These are phyloP conservation scores for Chlamydomonas sphaeroides DNA, from an alignment of 139 green algal species.

Conservation along the genomic window DNA sequence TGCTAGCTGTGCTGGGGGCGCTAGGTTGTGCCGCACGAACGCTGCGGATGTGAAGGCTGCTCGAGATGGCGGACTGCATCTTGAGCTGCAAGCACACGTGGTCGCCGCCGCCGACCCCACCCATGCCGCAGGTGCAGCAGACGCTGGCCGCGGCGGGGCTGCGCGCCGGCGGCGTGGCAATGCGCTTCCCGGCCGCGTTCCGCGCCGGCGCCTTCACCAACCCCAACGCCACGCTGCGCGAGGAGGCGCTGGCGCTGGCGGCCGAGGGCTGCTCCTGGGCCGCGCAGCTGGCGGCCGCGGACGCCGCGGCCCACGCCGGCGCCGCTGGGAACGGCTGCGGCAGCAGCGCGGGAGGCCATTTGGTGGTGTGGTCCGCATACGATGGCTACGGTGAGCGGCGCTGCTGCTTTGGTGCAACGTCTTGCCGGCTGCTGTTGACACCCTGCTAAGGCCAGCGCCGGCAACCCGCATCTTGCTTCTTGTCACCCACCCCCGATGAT, in stretches of 20 bases:
- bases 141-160: conserved; percentile 49
- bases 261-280: conserved; percentile 61
- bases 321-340: no score
- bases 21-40: no score
- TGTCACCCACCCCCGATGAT: no score
- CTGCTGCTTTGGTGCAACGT: no score
- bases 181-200: conserved; percentile 67
- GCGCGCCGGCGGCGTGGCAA: conserved; percentile 49
- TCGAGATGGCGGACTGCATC: no score
- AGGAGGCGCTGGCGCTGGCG: conserved; percentile 42
- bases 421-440: no score
- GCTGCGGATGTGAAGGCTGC: no score
- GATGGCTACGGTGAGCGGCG: conserved; percentile 81
- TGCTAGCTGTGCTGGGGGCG: no score
- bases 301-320: not conserved
- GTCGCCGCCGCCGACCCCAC: no score
- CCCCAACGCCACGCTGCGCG: conserved; percentile 42
- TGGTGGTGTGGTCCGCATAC: conserved; percentile 66
- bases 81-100: no score
- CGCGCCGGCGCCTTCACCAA: conserved; percentile 64
- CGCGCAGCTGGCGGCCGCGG: conserved; percentile 45
- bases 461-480: no score
- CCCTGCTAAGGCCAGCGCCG: no score
- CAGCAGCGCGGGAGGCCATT: not conserved
- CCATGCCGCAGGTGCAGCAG: conserved; percentile 32